Evolutionary conservation across 2,329 filamentous ascomycete genomes (phyloP).

Genomic region (Colletotrichum aenigma): DNA sequence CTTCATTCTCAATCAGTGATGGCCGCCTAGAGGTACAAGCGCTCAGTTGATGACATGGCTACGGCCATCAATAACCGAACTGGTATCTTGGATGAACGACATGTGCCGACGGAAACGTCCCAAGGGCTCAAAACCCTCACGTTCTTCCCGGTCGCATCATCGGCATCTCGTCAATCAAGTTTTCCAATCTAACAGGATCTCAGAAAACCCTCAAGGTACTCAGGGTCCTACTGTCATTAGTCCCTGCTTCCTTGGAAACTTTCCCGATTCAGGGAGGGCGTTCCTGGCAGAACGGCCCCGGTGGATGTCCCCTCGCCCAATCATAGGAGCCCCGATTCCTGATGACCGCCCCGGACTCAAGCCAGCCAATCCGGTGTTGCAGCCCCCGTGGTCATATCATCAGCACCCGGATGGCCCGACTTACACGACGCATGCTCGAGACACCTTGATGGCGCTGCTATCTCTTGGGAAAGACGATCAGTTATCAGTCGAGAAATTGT

Average conservation of each 20-base stretch:
- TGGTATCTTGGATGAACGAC: neutral
- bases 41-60: neutral
- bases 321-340: constrained; percentile 3
- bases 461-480: neutral
- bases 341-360: constrained; percentile 6
- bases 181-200: neutral
- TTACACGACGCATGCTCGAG: neutral
- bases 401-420: constrained; percentile 13
- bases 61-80: neutral
- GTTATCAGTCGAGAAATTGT: neutral
- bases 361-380: constrained; percentile 14
- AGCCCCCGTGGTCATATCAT: neutral
- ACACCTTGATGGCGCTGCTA: constrained; percentile 11
- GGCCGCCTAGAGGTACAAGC: neutral
- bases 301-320: neutral
- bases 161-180: neutral
- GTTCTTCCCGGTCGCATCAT: neutral
- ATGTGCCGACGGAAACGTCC: neutral
- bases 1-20: too few species aligned
- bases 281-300: neutral
- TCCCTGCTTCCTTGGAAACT: neutral
- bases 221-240: neutral
- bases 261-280: neutral
- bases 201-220: neutral
- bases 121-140: neutral